These are phyloP conservation scores for Actinomortierella wolfii DNA, from an alignment of 371 early-diverging fungal species.

Conservation along the genomic window DNA sequence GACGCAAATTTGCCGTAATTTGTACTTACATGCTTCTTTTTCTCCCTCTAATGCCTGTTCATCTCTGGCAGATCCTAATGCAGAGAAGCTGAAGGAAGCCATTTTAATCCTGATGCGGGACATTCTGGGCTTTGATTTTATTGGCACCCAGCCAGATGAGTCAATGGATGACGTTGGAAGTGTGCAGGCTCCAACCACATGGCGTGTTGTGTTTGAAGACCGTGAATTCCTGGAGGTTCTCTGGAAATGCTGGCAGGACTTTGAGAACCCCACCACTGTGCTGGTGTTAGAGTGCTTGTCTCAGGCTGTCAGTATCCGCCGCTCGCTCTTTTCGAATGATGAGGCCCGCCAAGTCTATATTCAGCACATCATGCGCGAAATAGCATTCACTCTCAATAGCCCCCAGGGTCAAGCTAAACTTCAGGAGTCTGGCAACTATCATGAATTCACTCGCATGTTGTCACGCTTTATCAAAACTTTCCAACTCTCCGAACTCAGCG, in stretches of 20 bases:
- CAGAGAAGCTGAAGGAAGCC: slow-evolving; percentile 62
- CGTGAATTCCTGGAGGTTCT: slow-evolving; percentile 70
- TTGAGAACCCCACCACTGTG: slow-evolving; percentile 18
- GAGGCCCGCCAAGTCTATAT: slow-evolving; percentile 73
- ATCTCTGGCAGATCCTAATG: slow-evolving; percentile 45
- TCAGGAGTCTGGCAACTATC: slow-evolving; percentile 77
- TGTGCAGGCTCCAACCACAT: slow-evolving; percentile 80
- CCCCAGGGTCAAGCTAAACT: slow-evolving; percentile 59
- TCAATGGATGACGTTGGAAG: slow-evolving; percentile 83
- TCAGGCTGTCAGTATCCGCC: slow-evolving; percentile 77
- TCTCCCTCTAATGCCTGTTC: slow-evolving; percentile 3
- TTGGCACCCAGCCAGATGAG: slow-evolving; percentile 85
- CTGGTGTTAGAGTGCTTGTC: slow-evolving; percentile 86
- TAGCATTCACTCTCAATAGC: slow-evolving; percentile 65
- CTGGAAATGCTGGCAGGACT: slow-evolving; percentile 71
- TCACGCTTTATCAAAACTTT: slow-evolving; percentile 83
- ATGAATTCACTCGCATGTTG: slow-evolving; percentile 85
- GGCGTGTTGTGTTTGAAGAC: slow-evolving; percentile 76
- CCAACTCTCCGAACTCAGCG: slow-evolving; percentile 77
- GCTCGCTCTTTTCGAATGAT: slow-evolving; percentile 80
- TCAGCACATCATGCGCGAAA: slow-evolving; percentile 72
- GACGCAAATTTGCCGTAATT: not conserved
- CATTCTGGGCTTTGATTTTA: slow-evolving; percentile 86
- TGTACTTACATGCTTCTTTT: slow-evolving; percentile 5
- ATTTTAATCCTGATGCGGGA: slow-evolving; percentile 68